A percentile compares a stretch with the other conserved stretches of the same genome.
Evolutionary conservation across 306 rosid species (phyloP).

Genomic region (Inga oerstediana): DNA sequence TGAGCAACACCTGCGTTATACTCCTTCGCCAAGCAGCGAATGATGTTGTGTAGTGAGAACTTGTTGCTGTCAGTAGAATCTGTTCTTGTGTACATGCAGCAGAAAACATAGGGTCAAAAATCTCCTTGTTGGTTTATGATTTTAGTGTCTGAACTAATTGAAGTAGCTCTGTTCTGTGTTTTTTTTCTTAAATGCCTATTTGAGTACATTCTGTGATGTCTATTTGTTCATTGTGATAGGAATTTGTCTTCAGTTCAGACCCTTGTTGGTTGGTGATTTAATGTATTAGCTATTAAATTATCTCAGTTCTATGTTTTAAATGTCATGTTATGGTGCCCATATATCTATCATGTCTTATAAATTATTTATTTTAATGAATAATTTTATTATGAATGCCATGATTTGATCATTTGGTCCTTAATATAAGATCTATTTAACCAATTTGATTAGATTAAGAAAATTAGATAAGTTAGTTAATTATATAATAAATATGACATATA

Average conservation of each 20-base stretch:
- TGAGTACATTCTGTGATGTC: slow-evolving; percentile 13
- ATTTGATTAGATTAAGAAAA: too few species aligned
- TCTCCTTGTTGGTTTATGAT: slow-evolving; percentile 24
- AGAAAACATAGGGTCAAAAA: slow-evolving; percentile 37
- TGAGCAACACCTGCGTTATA: slow-evolving; percentile 88
- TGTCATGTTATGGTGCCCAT: neutral
- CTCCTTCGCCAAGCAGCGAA: slow-evolving; percentile 34
- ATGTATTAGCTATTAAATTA: neutral
- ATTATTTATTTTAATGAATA: neutral
- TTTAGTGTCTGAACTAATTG: slow-evolving; percentile 4
- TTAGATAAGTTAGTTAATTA: too few species aligned
- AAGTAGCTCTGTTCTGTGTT: slow-evolving; percentile 24
- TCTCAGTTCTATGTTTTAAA: neutral
- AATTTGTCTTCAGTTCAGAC: slow-evolving; percentile 4
- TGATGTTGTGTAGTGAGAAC: too few species aligned
- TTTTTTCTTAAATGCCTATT: neutral
- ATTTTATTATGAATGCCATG: neutral
- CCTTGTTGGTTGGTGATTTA: neutral
- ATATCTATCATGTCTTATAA: neutral
- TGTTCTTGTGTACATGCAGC: slow-evolving; percentile 45
- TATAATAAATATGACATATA: too few species aligned
- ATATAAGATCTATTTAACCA: too few species aligned
- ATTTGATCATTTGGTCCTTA: neutral
- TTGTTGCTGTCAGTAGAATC: slow-evolving; percentile 29
- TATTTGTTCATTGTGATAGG: slow-evolving; percentile 29